Evolutionary conservation across 495 filamentous ascomycete genomes (phyloP).

Genomic region (Haplographium delicatum): DNA sequence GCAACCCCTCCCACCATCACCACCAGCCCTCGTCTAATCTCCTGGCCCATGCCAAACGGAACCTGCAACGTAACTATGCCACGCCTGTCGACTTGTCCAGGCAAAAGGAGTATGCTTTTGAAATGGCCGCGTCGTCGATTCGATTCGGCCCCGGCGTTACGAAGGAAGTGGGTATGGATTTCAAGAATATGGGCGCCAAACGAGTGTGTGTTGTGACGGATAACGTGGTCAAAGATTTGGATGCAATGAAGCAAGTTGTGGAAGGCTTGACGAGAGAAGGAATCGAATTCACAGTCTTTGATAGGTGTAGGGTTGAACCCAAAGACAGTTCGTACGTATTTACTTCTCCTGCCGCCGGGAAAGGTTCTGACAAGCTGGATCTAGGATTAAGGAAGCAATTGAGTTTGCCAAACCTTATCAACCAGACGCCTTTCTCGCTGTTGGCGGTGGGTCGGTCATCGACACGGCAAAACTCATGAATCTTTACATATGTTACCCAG

Average conservation of each 20-base stretch:
- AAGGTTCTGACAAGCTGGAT: conserved; percentile 3
- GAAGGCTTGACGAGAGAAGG: conserved; percentile 72
- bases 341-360: neutral
- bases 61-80: conserved; percentile 52
- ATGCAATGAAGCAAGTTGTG: conserved; percentile 78
- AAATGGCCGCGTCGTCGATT: conserved; percentile 93
- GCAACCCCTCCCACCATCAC: conserved; percentile 71
- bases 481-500: conserved; percentile 80
- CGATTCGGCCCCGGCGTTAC: conserved; percentile 92
- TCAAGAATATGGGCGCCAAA: conserved; percentile 82
- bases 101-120: conserved; percentile 95
- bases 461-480: conserved; percentile 99
- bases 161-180: conserved; percentile 98
- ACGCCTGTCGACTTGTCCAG: conserved; percentile 65
- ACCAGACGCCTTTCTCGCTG: conserved; percentile 86
- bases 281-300: conserved; percentile 74
- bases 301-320: conserved; percentile 75
- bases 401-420: conserved; percentile 70
- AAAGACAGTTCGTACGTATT: conserved; percentile 79
- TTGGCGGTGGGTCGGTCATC: conserved; percentile 85
- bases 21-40: conserved; percentile 46
- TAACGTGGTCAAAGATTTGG: conserved; percentile 64
- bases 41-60: conserved; percentile 51
- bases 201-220: conserved; percentile 91
- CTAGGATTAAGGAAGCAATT: conserved; percentile 80